These are phyloP conservation scores for Nemania serpens DNA, from an alignment of 2,329 filamentous ascomycete genomes.

Conservation along the genomic window DNA sequence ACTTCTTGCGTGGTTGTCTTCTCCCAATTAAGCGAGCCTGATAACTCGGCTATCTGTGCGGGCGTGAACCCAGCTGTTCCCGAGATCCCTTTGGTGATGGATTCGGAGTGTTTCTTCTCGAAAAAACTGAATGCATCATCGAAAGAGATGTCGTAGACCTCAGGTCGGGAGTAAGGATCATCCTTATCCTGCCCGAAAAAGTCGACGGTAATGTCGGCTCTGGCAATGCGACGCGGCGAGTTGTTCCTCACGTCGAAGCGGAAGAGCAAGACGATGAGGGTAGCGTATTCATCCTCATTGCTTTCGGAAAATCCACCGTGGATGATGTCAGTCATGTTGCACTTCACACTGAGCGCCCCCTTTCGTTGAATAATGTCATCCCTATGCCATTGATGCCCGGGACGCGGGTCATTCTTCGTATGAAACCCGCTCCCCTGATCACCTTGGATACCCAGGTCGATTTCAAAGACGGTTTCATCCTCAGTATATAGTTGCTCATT, in stretches of 20 bases:
- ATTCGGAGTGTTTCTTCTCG: background rate
- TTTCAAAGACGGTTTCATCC: background rate
- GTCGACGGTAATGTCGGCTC: conserved; percentile 2
- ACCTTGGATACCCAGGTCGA: conserved; percentile 2
- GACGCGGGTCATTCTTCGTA: conserved; percentile 8
- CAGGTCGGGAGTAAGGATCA: background rate
- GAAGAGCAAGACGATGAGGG: conserved; percentile 1
- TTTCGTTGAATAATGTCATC: conserved; percentile 1
- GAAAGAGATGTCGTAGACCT: background rate
- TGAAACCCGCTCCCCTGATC: background rate
- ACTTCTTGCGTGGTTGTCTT: background rate
- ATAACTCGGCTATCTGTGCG: background rate
- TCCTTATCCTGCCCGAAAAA: conserved; percentile 1
- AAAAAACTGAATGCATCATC: conserved; percentile 1
- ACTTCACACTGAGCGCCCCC: background rate
- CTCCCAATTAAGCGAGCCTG: background rate
- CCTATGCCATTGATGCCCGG: conserved; percentile 1
- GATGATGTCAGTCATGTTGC: conserved; percentile 1
- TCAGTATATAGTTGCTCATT: background rate
- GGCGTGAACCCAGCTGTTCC: background rate
- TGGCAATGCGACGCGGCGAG: background rate
- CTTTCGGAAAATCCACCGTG: background rate
- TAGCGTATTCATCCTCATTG: background rate
- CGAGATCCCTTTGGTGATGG: background rate
- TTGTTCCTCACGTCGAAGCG: conserved; percentile 1